Evolutionary conservation across 2,329 filamentous ascomycete species (phyloP).

Genomic region (Botrytis tulipae): DNA sequence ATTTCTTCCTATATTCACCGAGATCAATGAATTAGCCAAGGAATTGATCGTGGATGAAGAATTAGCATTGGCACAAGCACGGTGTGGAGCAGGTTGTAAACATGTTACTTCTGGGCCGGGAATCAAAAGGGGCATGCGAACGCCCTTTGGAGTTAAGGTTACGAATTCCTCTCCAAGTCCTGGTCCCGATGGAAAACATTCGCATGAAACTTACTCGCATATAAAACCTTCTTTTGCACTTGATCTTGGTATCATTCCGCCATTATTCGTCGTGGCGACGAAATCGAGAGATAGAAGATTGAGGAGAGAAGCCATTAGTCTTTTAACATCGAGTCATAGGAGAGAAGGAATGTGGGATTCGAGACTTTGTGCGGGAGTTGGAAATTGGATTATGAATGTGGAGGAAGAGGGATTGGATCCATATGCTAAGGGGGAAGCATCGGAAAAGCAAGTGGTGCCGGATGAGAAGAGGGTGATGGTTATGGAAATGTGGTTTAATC

Average conservation of each 20-base stretch:
- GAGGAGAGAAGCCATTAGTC: slow-evolving; percentile 32
- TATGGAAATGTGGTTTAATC: slow-evolving; percentile 37
- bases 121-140: not conserved
- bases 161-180: not conserved
- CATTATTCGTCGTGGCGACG: slow-evolving; percentile 36
- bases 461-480: slow-evolving; percentile 37
- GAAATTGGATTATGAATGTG: slow-evolving; percentile 41
- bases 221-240: slow-evolving; percentile 44
- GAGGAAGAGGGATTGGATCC: slow-evolving; percentile 30
- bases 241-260: slow-evolving; percentile 36
- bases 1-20: slow-evolving; percentile 51
- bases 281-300: slow-evolving; percentile 35
- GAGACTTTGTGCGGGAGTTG: slow-evolving; percentile 30
- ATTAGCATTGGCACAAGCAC: slow-evolving; percentile 28
- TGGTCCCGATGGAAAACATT: slow-evolving; percentile 20
- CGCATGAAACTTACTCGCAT: slow-evolving; percentile 26
- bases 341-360: slow-evolving; percentile 39
- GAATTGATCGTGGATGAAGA: slow-evolving; percentile 51
- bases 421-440: slow-evolving; percentile 61
- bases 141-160: slow-evolving; percentile 12
- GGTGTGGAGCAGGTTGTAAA: slow-evolving; percentile 24
- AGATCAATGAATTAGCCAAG: slow-evolving; percentile 55
- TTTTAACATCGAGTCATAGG: slow-evolving; percentile 32
- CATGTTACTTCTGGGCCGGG: slow-evolving; percentile 28
- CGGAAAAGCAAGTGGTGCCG: slow-evolving; percentile 25